phyloP scores from a whole-genome alignment of 768 basidiomycete genomes.

The Leccinum rimulosum region DNA sequence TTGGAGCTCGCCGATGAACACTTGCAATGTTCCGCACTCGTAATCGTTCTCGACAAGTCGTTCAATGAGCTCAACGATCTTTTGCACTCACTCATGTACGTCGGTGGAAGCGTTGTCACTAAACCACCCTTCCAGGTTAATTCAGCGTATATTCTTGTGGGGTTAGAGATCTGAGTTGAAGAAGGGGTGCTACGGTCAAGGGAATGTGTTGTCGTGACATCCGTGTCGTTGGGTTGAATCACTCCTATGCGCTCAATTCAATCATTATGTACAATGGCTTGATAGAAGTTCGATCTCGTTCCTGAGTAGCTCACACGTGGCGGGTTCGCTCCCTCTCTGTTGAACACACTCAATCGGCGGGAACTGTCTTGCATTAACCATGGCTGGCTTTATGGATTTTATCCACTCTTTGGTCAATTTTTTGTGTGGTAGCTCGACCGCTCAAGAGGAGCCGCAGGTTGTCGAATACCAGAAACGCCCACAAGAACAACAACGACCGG shows the following conservation, averaged over 20 bases:
- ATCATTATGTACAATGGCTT: conserved; percentile 11
- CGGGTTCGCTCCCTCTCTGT: background rate
- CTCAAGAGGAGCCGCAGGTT: conserved; percentile 10
- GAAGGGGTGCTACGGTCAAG: conserved; percentile 16
- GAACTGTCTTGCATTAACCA: background rate
- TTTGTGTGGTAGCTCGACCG: conserved; percentile 25
- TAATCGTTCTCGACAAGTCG: conserved; percentile 76
- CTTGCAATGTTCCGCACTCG: conserved; percentile 70
- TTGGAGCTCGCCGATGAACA: conserved; percentile 87
- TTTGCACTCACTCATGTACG: conserved; percentile 90
- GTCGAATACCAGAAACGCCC: conserved; percentile 2
- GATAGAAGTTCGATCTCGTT: background rate
- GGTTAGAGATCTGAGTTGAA: conserved; percentile 66
- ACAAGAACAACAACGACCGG: conserved; percentile 6
- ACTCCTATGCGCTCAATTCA: conserved; percentile 7
- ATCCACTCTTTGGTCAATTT: conserved; percentile 21
- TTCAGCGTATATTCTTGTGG: conserved; percentile 78
- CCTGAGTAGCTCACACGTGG: background rate
- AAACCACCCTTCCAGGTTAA: conserved; percentile 75
- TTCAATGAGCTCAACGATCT: conserved; percentile 69
- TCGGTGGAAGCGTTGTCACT: conserved; percentile 83
- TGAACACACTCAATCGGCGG: background rate
- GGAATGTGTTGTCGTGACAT: conserved; percentile 24
- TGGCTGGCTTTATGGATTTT: conserved; percentile 27
- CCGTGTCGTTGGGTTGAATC: conserved; percentile 26